Conservation (phyloP, 345 rosid genomes). For the Eutrema heterophyllum region DNA sequence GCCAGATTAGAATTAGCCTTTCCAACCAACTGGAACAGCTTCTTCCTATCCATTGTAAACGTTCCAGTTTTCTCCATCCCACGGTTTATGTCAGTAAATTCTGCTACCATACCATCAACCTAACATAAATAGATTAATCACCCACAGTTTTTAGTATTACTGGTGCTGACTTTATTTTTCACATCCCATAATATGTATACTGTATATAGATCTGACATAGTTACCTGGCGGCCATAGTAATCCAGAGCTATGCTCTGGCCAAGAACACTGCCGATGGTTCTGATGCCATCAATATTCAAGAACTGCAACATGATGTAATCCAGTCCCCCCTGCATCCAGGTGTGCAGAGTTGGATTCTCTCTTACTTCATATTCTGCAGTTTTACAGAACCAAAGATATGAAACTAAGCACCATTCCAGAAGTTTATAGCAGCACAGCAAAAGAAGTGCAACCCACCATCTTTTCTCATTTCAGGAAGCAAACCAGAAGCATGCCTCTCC, state of each 20-base stretch:
- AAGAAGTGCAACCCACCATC: slow-evolving; percentile 57
- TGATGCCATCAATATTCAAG: slow-evolving; percentile 82
- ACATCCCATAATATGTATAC: not conserved
- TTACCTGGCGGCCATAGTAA: slow-evolving; percentile 95
- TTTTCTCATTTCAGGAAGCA: slow-evolving; percentile 93
- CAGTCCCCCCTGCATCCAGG: slow-evolving; percentile 92
- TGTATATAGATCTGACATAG: not conserved
- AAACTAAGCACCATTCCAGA: not conserved
- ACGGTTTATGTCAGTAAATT: slow-evolving; percentile 93
- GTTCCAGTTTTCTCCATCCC: slow-evolving; percentile 96
- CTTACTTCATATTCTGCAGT: slow-evolving; percentile 87
- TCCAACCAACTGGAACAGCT: slow-evolving; percentile 93
- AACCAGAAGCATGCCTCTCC: slow-evolving; percentile 75
- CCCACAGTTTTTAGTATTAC: not conserved
- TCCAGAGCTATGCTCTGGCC: slow-evolving; percentile 98
- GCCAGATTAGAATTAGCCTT: slow-evolving; percentile 93
- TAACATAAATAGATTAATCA: slow-evolving; percentile 25
- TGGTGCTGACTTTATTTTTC: not conserved
- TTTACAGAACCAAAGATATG: slow-evolving; percentile 19
- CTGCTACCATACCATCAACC: slow-evolving; percentile 99
- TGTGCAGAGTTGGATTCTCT: slow-evolving; percentile 61
- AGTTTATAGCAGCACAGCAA: not conserved
- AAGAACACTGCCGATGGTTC: slow-evolving; percentile 89
- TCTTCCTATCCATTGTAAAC: slow-evolving; percentile 89
- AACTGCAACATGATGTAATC: slow-evolving; percentile 88